Conservation (phyloP, 345 rosid genomes). For the Mercurialis annua region DNA sequence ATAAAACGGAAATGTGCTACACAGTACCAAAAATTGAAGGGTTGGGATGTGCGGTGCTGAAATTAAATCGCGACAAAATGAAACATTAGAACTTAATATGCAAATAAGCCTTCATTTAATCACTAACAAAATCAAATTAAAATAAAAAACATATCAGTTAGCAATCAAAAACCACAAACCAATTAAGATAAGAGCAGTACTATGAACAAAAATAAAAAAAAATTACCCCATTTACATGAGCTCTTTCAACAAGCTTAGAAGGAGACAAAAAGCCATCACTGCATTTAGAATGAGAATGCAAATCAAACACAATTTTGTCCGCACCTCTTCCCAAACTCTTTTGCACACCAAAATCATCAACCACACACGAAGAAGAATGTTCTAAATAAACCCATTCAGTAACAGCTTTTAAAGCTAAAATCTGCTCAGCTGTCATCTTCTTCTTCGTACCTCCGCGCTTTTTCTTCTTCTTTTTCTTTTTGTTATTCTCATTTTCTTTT, state of each 20-base stretch:
- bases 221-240: conserved; percentile 83
- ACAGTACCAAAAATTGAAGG: no score
- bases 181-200: neutral
- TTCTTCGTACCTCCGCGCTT: conserved; percentile 70
- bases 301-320: conserved; percentile 65
- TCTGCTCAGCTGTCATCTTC: conserved; percentile 73
- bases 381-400: conserved; percentile 69
- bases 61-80: no score
- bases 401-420: conserved; percentile 55
- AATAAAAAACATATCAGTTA: neutral
- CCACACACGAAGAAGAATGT: conserved; percentile 27
- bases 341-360: conserved; percentile 61
- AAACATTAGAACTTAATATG: no score
- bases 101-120: no score
- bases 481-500: conserved; percentile 25
- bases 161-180: neutral
- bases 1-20: no score
- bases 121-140: neutral
- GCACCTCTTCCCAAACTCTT: conserved; percentile 29
- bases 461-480: conserved; percentile 52
- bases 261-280: conserved; percentile 96
- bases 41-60: no score
- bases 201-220: neutral
- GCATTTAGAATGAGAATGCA: conserved; percentile 84
- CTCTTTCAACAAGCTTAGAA: conserved; percentile 83